phyloP scores from a whole-genome alignment of 2,329 filamentous ascomycete genomes.

The Fusarium brachygibbosum region DNA sequence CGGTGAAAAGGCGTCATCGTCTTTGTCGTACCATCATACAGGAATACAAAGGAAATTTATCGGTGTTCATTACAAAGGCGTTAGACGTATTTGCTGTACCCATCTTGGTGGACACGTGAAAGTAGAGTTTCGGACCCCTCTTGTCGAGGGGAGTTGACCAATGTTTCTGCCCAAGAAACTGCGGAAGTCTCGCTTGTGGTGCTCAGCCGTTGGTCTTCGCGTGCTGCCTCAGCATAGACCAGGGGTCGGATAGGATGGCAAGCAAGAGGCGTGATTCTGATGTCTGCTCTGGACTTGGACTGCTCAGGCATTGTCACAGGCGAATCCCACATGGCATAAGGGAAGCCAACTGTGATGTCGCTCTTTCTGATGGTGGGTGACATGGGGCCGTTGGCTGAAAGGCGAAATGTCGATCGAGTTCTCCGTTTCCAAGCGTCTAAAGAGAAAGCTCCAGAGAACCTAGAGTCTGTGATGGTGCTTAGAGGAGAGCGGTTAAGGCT shows the following conservation, averaged over 20 bases:
- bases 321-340: constrained; percentile 28
- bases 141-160: constrained; percentile 2
- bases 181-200: constrained; percentile 37
- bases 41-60: constrained; percentile 17
- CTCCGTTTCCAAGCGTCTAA: constrained; percentile 42
- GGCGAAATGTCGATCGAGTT: constrained; percentile 35
- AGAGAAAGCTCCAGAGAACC: constrained; percentile 38
- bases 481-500: constrained; percentile 38
- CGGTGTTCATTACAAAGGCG: constrained; percentile 12
- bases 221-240: not conserved
- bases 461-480: constrained; percentile 19
- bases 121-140: constrained; percentile 30
- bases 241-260: not conserved
- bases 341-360: constrained; percentile 41
- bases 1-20: constrained; percentile 6
- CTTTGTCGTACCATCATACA: constrained; percentile 22
- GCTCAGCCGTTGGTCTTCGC: constrained; percentile 10
- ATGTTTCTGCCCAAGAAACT: constrained; percentile 32
- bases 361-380: constrained; percentile 41
- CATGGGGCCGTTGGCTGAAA: constrained; percentile 19
- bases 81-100: constrained; percentile 28
- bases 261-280: not conserved
- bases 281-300: not conserved
- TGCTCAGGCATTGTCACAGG: constrained; percentile 1
- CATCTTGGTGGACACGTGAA: constrained; percentile 25